phyloP scores from a whole-genome alignment of 2,329 filamentous ascomycete species.

The Trichoderma asperellum region DNA sequence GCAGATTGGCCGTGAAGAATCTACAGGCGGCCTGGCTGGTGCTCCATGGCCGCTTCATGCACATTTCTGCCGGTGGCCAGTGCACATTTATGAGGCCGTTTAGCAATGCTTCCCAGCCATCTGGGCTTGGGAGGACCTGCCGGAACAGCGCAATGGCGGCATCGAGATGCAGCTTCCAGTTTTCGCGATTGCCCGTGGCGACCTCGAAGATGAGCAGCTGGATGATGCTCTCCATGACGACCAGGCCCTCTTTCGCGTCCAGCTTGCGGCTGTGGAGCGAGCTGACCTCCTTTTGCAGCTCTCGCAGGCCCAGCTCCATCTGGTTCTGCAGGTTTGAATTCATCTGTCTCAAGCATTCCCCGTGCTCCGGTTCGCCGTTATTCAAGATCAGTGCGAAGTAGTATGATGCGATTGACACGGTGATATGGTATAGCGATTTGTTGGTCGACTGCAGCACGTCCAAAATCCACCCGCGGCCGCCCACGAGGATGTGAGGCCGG shows the following conservation, averaged over 20 bases:
- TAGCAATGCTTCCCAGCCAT: constrained; percentile 45
- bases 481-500: constrained; percentile 56
- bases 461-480: constrained; percentile 65
- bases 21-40: constrained; percentile 52
- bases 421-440: constrained; percentile 60
- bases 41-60: constrained; percentile 46
- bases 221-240: constrained; percentile 55
- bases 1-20: constrained; percentile 52
- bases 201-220: constrained; percentile 60
- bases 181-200: constrained; percentile 49
- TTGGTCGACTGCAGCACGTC: constrained; percentile 61
- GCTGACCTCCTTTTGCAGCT: constrained; percentile 50
- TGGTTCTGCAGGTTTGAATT: constrained; percentile 49
- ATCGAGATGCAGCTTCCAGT: constrained; percentile 56
- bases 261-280: constrained; percentile 41
- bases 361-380: constrained; percentile 40
- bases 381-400: constrained; percentile 56
- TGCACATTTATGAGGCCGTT: constrained; percentile 37
- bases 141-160: constrained; percentile 55
- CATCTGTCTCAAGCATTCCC: constrained; percentile 43
- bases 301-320: constrained; percentile 49
- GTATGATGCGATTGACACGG: constrained; percentile 60
- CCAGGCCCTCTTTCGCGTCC: constrained; percentile 37
- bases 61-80: constrained; percentile 43
- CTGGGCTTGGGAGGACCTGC: constrained; percentile 47